A percentile compares a stretch with the other conserved stretches of the same genome.
These are phyloP conservation scores for Aspergillus pseudoglaucus DNA, from an alignment of 2,329 filamentous ascomycete species.

Conservation along the genomic window DNA sequence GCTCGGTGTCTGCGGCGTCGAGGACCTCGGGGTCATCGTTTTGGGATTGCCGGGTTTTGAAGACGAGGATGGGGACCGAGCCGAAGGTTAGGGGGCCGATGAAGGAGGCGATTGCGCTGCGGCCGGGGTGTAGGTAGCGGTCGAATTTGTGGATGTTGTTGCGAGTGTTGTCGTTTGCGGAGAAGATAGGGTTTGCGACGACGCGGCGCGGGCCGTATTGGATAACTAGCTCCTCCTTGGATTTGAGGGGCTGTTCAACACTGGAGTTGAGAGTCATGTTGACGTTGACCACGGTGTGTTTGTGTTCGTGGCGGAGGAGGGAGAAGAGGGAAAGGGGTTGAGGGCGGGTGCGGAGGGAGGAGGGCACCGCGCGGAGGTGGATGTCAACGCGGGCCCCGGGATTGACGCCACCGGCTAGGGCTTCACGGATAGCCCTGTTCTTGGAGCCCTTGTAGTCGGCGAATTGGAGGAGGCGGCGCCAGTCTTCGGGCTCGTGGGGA, in stretches of 20 bases:
- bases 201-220: slow-evolving; percentile 87
- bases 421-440: slow-evolving; percentile 70
- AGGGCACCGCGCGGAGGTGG: slow-evolving; percentile 58
- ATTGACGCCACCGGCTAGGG: slow-evolving; percentile 77
- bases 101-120: slow-evolving; percentile 82
- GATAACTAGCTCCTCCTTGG: slow-evolving; percentile 85
- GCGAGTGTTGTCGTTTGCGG: slow-evolving; percentile 77
- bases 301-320: slow-evolving; percentile 88
- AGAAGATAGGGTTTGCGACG: slow-evolving; percentile 84
- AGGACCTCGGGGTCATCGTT: slow-evolving; percentile 35
- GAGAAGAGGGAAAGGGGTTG: slow-evolving; percentile 73
- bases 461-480: slow-evolving; percentile 77
- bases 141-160: slow-evolving; percentile 98
- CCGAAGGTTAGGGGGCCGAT: slow-evolving; percentile 91
- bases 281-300: slow-evolving; percentile 82
- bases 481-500: slow-evolving; percentile 81
- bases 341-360: slow-evolving; percentile 44
- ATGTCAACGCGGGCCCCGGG: slow-evolving; percentile 79
- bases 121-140: slow-evolving; percentile 83
- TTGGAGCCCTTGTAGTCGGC: slow-evolving; percentile 84
- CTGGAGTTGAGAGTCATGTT: slow-evolving; percentile 80
- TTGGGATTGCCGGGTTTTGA: slow-evolving; percentile 48
- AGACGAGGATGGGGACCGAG: slow-evolving; percentile 81
- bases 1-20: slow-evolving; percentile 39
- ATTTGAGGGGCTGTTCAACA: slow-evolving; percentile 68